A percentile compares a stretch with the other conserved stretches of the same genome.
These are phyloP conservation scores for Isabelozyma gotoi DNA, from an alignment of 805 yeast species.

Conservation along the genomic window DNA sequence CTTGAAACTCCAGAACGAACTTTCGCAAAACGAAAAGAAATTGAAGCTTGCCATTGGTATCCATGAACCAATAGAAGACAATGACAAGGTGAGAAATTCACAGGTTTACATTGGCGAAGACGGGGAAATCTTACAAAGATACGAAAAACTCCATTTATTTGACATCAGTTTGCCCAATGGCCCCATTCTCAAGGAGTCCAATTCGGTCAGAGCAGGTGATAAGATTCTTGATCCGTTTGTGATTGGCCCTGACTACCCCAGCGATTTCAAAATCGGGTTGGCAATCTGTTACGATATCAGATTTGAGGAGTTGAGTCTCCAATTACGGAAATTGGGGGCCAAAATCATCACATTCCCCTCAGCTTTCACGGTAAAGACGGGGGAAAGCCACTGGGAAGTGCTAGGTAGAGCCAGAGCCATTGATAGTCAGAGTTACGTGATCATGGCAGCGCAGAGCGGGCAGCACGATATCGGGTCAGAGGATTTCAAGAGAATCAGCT, in stretches of 20 bases:
- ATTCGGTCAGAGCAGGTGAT: constrained; percentile 78
- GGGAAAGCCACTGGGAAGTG: constrained; percentile 85
- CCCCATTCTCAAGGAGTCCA: constrained; percentile 74
- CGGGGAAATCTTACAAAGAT: constrained; percentile 67
- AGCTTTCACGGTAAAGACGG: constrained; percentile 91
- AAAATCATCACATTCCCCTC: constrained; percentile 80
- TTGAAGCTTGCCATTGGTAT: constrained; percentile 65
- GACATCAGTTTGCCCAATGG: constrained; percentile 85
- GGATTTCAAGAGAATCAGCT: constrained; percentile 59
- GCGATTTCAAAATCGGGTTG: constrained; percentile 52
- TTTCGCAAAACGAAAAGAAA: constrained; percentile 6
- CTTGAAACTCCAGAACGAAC: constrained; percentile 35
- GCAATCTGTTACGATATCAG: constrained; percentile 86
- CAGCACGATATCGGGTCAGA: constrained; percentile 56
- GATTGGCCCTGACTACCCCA: constrained; percentile 23
- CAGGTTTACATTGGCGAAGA: constrained; percentile 64
- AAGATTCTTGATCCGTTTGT: constrained; percentile 55
- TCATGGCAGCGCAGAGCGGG: constrained; percentile 90
- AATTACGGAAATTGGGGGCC: constrained; percentile 69
- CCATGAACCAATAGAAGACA: constrained; percentile 67
- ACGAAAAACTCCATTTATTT: constrained; percentile 85
- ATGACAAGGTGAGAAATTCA: constrained; percentile 58
- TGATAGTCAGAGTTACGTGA: constrained; percentile 82
- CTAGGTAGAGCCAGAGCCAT: constrained; percentile 84
- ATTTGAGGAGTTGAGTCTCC: constrained; percentile 76